Percentiles rank a stretch among this genome's conserved stretches.
Evolutionary conservation across 805 yeast species (phyloP).

Genomic region (Metschnikowia picachoensis): DNA sequence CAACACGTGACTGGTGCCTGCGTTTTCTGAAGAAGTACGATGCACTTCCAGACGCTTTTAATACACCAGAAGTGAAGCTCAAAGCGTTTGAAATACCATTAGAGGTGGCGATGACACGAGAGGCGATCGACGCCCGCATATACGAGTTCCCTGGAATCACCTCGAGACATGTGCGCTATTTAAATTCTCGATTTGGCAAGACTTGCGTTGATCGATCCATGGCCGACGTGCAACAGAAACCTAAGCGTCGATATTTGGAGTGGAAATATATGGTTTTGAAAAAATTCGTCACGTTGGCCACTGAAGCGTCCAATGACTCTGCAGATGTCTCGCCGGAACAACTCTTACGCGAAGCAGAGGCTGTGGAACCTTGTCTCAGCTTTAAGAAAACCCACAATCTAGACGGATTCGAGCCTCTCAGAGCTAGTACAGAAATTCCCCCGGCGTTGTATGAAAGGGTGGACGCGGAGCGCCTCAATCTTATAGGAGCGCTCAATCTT

Average conservation of each 20-base stretch:
- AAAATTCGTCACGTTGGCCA: conserved; percentile 5
- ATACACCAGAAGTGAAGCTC: neutral
- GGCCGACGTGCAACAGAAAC: conserved; percentile 2
- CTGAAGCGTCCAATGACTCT: conserved; percentile 2
- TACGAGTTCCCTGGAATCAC: conserved; percentile 14
- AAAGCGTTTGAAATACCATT: conserved; percentile 3
- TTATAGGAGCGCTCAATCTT: conserved; percentile 1
- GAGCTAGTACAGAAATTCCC: neutral
- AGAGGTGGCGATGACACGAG: neutral
- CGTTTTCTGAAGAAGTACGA: neutral
- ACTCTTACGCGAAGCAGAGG: conserved; percentile 8
- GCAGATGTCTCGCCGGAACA: conserved; percentile 1
- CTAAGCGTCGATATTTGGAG: conserved; percentile 9
- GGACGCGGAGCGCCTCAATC: neutral
- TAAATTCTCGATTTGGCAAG: conserved; percentile 4
- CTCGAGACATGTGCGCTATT: conserved; percentile 10
- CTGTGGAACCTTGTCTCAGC: conserved; percentile 1
- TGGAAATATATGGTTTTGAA: conserved; percentile 14
- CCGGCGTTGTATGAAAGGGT: neutral
- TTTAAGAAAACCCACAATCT: conserved; percentile 6
- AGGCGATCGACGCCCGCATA: conserved; percentile 12
- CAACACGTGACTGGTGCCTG: conserved; percentile 10
- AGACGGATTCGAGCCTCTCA: conserved; percentile 1
- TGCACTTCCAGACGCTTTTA: conserved; percentile 6
- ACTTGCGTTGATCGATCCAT: neutral